A percentile compares a stretch with the other conserved stretches of the same genome.
These are phyloP conservation scores for Diplosphaera chodatii DNA, from an alignment of 139 green algal species.

Conservation along the genomic window DNA sequence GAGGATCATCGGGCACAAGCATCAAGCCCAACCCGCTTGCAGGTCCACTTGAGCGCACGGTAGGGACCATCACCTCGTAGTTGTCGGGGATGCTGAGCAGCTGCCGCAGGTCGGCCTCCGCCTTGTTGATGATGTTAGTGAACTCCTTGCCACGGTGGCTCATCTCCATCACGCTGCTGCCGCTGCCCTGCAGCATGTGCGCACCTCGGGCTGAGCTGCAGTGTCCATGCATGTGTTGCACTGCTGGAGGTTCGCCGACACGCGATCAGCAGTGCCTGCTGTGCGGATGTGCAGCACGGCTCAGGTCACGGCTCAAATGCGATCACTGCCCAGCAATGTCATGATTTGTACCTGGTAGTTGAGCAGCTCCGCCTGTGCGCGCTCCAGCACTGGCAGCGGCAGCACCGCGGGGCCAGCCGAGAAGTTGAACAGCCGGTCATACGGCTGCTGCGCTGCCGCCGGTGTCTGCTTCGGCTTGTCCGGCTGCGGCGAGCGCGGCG, in stretches of 20 bases:
- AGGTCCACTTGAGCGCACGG: too few species aligned
- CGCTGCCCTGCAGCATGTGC: conserved; percentile 48
- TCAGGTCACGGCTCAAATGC: too few species aligned
- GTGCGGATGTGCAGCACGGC: too few species aligned
- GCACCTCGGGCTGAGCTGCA: background rate
- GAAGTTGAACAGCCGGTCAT: conserved; percentile 77
- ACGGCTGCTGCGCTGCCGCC: conserved; percentile 22
- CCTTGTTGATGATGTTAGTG: conserved; percentile 80
- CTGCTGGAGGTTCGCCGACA: too few species aligned
- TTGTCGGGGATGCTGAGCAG: conserved; percentile 91
- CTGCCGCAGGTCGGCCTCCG: conserved; percentile 85
- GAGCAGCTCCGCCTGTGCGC: conserved; percentile 87
- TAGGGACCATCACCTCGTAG: too few species aligned
- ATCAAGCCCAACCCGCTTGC: too few species aligned
- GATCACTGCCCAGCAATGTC: too few species aligned
- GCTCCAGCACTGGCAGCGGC: conserved; percentile 85
- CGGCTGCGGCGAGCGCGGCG: background rate
- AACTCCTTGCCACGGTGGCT: conserved; percentile 95
- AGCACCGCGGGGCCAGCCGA: conserved; percentile 86
- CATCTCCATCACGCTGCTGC: conserved; percentile 99
- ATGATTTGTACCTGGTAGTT: conserved; percentile 70
- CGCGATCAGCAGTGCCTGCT: too few species aligned
- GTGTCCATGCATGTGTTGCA: too few species aligned
- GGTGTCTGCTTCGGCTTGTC: background rate
- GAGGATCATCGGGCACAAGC: too few species aligned